Conservation (phyloP, 306 rosid genomes). For the Vicia faba region DNA sequence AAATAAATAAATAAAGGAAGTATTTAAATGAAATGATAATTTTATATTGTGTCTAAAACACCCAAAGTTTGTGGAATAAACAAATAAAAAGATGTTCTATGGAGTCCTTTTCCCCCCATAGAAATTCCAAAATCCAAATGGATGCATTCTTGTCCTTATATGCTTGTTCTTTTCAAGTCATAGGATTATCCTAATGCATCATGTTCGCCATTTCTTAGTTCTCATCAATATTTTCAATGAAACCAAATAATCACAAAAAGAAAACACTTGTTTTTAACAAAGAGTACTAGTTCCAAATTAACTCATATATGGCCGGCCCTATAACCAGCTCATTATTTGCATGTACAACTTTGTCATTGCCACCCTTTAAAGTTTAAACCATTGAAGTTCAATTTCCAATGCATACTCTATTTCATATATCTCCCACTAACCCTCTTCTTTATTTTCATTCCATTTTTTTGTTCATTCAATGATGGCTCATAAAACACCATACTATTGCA, state of each 20-base stretch:
- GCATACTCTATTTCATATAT: constrained; percentile 2
- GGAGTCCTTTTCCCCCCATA: too few relatives aligned
- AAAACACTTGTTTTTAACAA: too few relatives aligned
- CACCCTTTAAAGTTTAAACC: constrained; percentile 31
- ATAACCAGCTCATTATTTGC: constrained; percentile 45
- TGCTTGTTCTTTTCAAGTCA: too few relatives aligned
- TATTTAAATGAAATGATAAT: too few relatives aligned
- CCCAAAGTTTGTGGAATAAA: too few relatives aligned
- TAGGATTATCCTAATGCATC: not conserved
- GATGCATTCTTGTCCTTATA: too few relatives aligned
- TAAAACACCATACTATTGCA: constrained; percentile 12
- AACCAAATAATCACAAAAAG: too few relatives aligned
- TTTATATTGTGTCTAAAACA: too few relatives aligned
- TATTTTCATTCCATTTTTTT: not conserved
- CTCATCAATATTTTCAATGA: not conserved
- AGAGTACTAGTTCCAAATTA: not conserved
- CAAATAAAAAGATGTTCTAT: too few relatives aligned
- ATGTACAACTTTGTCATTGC: constrained; percentile 40
- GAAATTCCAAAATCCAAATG: too few relatives aligned
- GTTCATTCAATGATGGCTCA: constrained; percentile 31
- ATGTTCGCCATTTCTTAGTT: not conserved
- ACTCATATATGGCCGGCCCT: constrained; percentile 48
- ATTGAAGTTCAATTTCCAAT: constrained; percentile 29
- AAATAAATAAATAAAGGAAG: too few relatives aligned
- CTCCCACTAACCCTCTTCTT: not conserved